These are phyloP conservation scores for Hygrophorus pudorinus DNA, from an alignment of 768 basidiomycete genomes.

Conservation along the genomic window DNA sequence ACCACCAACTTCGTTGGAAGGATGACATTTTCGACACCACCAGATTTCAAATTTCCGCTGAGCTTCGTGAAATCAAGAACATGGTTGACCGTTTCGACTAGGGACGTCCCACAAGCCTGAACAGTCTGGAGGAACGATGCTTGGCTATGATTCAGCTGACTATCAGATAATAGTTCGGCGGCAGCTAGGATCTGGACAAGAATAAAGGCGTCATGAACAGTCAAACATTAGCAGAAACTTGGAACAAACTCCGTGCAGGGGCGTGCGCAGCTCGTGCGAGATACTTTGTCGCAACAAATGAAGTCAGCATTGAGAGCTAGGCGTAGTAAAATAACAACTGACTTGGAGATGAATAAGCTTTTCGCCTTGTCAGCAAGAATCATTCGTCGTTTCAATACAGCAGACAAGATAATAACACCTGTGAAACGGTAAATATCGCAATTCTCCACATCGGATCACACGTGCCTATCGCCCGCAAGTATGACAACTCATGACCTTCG, in stretches of 20 bases:
- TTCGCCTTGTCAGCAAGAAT: slow-evolving; percentile 93
- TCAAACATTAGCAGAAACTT: neutral
- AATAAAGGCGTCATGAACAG: slow-evolving; percentile 6
- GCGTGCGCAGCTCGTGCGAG: slow-evolving; percentile 85
- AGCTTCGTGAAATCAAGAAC: slow-evolving; percentile 95
- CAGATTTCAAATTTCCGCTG: slow-evolving; percentile 74
- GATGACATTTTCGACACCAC: slow-evolving; percentile 70
- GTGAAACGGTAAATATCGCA: slow-evolving; percentile 5
- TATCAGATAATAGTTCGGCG: slow-evolving; percentile 84
- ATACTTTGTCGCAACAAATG: slow-evolving; percentile 39
- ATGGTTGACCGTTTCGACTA: slow-evolving; percentile 95
- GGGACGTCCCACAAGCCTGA: slow-evolving; percentile 89
- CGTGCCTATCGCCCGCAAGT: slow-evolving; percentile 79
- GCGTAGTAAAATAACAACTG: slow-evolving; percentile 13
- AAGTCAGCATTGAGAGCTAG: neutral
- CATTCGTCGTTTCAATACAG: slow-evolving; percentile 88
- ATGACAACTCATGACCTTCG: slow-evolving; percentile 86
- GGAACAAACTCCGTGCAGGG: slow-evolving; percentile 70
- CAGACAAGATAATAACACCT: slow-evolving; percentile 89
- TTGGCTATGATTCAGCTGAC: slow-evolving; percentile 72
- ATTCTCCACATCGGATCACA: neutral
- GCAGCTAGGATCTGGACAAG: slow-evolving; percentile 71
- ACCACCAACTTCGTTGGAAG: slow-evolving; percentile 47
- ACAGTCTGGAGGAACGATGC: slow-evolving; percentile 85
- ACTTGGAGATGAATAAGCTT: slow-evolving; percentile 89